phyloP scores from a whole-genome alignment of 257 asterid species.

The Solanum rostratum region DNA sequence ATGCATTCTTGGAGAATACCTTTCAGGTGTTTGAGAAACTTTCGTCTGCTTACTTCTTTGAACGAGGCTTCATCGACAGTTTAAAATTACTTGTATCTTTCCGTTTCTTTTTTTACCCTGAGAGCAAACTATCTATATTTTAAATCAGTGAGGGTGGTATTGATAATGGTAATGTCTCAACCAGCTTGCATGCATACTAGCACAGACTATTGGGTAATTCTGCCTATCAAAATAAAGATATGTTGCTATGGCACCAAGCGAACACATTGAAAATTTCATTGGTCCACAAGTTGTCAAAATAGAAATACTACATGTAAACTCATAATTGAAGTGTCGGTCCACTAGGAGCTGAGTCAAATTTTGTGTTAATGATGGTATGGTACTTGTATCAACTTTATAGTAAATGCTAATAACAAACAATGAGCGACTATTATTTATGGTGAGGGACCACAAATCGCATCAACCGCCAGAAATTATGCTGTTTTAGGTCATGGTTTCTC shows the following conservation, averaged over 20 bases:
- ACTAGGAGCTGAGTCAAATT: not conserved
- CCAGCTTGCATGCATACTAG: not conserved
- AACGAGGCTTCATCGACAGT: not conserved
- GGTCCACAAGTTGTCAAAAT: not conserved
- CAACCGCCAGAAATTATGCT: not conserved
- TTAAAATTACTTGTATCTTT: not conserved
- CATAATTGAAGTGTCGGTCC: not conserved
- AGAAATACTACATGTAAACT: not conserved
- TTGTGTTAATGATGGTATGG: not conserved
- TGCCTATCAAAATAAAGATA: too few species aligned
- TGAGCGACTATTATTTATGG: constrained; percentile 10
- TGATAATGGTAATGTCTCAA: not conserved
- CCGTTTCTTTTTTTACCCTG: not conserved
- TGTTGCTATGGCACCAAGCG: not conserved
- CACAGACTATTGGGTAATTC: too few species aligned
- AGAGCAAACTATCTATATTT: not conserved
- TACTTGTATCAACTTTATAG: constrained; percentile 6
- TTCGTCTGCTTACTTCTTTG: not conserved
- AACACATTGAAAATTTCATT: not conserved
- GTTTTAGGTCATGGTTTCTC: not conserved
- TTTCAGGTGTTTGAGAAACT: not conserved
- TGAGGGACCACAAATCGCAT: not conserved
- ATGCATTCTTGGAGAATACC: not conserved
- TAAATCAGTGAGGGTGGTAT: not conserved
- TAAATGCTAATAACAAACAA: constrained; percentile 6